Base-by-base conservation (phyloP, 2,329 filamentous ascomycete genomes). In the Blumeria graminis region DNA sequence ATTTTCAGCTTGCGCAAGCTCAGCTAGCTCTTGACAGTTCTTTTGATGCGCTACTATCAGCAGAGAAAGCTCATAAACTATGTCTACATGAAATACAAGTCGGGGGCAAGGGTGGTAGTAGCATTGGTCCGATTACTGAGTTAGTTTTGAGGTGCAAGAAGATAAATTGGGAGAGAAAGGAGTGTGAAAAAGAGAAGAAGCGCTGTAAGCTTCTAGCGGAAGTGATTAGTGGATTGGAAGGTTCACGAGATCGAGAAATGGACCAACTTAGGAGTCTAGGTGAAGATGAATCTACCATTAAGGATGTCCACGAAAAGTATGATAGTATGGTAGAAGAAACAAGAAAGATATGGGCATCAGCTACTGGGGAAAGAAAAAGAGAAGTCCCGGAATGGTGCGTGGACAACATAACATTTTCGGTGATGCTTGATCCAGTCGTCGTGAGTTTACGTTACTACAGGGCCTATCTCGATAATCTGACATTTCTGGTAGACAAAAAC, bases 71-170 rank as follows among this genome's bases (percentile, higher is more conserved):
- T 8, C 93, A 94, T 69, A 70, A 77, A 3, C 69, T 83, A 6
- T 88, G 84, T 67, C 72, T 80, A 16, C 70, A 18, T 76, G 78
- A 64, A 83, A 81, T 65, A 73, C 75, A 58, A 84, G 82, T 64
- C 75, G 77, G 63, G 81, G 82, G 64, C 72, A 76, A 60, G 84
- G 85, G 65, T 93, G 90, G 83, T 80, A 88, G 78, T 5, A 72
- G 73, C 39, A 76, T 90, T 0, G 73, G 77, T 22, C 76, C 81
- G 22, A 78, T 94, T 48, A 88, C 84, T 0, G 72, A 74, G 14
- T 76, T 84, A 14, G 85, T 95, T 0, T 72, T 94, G 22, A 74
- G 75, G 57, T 87, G 86, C 64, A 94, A 93, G 69, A 90, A 90
- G 68, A 81, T 82, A 60, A 79, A 85, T 41, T 96, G 92, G 86